Base-by-base conservation (phyloP, 2,329 filamentous ascomycete species). In the Saccharata proteae region DNA sequence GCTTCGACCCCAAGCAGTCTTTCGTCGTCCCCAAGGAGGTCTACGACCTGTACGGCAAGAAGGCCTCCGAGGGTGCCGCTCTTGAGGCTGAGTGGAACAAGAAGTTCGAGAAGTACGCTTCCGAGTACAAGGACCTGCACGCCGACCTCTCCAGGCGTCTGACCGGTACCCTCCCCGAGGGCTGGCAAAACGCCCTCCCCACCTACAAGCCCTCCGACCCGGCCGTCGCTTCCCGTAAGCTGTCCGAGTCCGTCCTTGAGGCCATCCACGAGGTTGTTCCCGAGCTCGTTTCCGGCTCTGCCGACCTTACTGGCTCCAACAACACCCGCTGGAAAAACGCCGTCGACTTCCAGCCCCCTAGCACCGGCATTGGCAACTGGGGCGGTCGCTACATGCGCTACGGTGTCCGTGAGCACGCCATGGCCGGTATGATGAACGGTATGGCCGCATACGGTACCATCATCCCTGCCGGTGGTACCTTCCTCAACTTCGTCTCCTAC, bases 401-500 rank as follows among this genome's bases (percentile, higher is more conserved):
- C 54, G 84, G 84, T 72, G 82, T 93, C 49, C 80, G 84, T 60
- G 84, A 92, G 69, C 84, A 93, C 61, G 81, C 64, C 47, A 92
- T 92, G 84, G 83, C 80, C 54, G 81, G 81, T 51, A 83, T 92
- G 62, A 80, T 92, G 67, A 93, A 93, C 71, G 90, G 90, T 66
- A 71, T 98, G 38, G 76, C 85, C 43, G 90, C 86, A 41, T 98
- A 96, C 63, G 90, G 90, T 49, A 93, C 85, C 52, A 69, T 94
- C 54, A 79, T 98, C 55, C 90, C 90, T 47, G 93, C 86, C 47
- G 77, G 77, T 45, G 90, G 90, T 64, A 96, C 90, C 51, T 98
- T 98, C 78, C 71, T 98, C 48, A 98, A 96, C 80, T 98, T 98
- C 62, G 85, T 96, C 47, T 96, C 88, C 16, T 98, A 98, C 60